Base-by-base conservation (phyloP, 2,329 filamentous ascomycete genomes). In the Pseudogymnoascus verrucosus region DNA sequence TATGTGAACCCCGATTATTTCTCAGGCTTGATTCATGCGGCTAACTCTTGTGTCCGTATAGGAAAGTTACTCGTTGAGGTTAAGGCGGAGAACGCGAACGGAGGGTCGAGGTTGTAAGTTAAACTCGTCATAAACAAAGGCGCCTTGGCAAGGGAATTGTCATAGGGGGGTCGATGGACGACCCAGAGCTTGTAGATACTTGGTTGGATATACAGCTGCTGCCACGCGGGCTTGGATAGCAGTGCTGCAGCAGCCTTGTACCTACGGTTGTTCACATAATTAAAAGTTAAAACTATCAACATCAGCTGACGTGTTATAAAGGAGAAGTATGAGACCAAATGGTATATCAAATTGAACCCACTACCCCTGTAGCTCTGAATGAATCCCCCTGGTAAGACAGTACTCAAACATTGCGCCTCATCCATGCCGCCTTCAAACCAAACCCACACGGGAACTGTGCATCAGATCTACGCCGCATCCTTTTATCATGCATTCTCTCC, bases 21-120 rank as follows among this genome's bases (percentile, higher is more conserved):
- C 61, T 16, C 19, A 10, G 28, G 36, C 16, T 34, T 7, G n/a
- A 39, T 12, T 11, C 7, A 23, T 31, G 40, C n/a, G 63, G 11
- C 62, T 42, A 59, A 54, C 47, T 47, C 23, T 47, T 23, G 16
- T 51, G n/a, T 62, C 11, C 23, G 3, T 6, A 19, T 51, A 73
- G 72, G 72, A 5, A 82, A 88, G 78, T 78, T 86, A 68, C 75
- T 86, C 71, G 80, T 84, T 23, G 80, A 84, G 72, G 72, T 83
- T 62, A 83, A 83, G 73, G 69, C 68, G 3, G 71, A 73, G 14
- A 71, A 73, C 67, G 8, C 63, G 4, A 63, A 26, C n/a, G n/a
- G 10, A 14, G 51, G 51, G 11, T 78, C 34, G 67, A 79, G 74
- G 71, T 76, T 69, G 65, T 64, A 60, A 64, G 34, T 40, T 40